These are phyloP conservation scores for Plasmodium adleri DNA, from an alignment of 169 alveolate species.

Conservation along the genomic window DNA sequence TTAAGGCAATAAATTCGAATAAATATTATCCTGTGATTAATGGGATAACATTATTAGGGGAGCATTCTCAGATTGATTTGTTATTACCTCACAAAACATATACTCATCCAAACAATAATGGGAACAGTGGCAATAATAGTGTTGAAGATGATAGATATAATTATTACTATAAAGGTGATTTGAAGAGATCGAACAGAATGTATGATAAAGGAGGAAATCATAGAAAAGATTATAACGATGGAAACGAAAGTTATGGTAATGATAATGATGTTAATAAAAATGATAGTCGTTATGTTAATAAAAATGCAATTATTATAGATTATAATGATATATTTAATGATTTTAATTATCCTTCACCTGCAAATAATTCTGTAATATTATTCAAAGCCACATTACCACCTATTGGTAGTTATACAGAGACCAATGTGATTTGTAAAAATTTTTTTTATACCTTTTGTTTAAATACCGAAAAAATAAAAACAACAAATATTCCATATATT, in stretches of 20 bases:
- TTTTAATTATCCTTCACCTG: slow-evolving; percentile 52
- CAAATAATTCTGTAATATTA: slow-evolving; percentile 50
- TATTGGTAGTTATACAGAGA: slow-evolving; percentile 86
- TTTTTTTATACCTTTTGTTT: slow-evolving; percentile 85
- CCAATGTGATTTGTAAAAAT: slow-evolving; percentile 81
- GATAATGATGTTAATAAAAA: neutral
- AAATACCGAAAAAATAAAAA: slow-evolving; percentile 85
- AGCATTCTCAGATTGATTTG: slow-evolving; percentile 71
- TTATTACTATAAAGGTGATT: neutral
- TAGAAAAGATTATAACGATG: slow-evolving; percentile 7
- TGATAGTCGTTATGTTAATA: neutral
- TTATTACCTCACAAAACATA: slow-evolving; percentile 63
- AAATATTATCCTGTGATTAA: slow-evolving; percentile 83
- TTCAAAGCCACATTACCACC: slow-evolving; percentile 85
- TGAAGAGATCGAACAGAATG: neutral
- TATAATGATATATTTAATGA: slow-evolving; percentile 62
- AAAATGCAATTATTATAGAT: neutral
- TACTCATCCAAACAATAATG: neutral
- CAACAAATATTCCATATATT: slow-evolving; percentile 85
- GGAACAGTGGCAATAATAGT: neutral
- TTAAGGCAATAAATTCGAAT: slow-evolving; percentile 82
- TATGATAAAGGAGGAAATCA: neutral
- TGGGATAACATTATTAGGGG: slow-evolving; percentile 82
- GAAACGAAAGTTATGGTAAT: neutral
- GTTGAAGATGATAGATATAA: neutral